Evolutionary conservation across 1,284 basidiomycete genomes (phyloP), one percentile per base, ranked within the genome.

Genomic region (Fomes fomentarius): DNA sequence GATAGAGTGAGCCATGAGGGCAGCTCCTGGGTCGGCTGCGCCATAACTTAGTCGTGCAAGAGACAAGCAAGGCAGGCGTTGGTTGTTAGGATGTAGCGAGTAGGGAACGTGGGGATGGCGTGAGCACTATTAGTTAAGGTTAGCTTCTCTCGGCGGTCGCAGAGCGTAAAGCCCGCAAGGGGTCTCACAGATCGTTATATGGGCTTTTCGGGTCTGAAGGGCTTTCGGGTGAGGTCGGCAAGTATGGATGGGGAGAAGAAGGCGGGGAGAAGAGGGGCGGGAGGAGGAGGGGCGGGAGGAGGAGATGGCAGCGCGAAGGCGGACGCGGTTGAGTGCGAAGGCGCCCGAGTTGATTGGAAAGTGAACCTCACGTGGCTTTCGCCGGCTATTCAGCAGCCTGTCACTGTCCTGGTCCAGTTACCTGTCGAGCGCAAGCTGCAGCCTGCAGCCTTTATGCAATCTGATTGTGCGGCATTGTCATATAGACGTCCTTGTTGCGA

Each of bases 1-100:
- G 79, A 74, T 21, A 81, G 74, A 2, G 84, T 81, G 59, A 88
- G 71, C 87, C 87, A 89, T 30, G 85, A 74, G 40, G 87, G 87
- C 44, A 82, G 76, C 56, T 76, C 69, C 66, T 89, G 87, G 8
- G 82, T 78, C 22, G 78, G 82, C 63, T 78, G 78, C 57, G 79
- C 69, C 83, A 85, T 85, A 41, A 44, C 40, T 49, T 44, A 47
- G 42, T 45, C 26, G 48, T 41, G 31, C 52, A 21, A 42, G 48
- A 30, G 37, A 51, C 38, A 47, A 34, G 57, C 47, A 52, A 51
- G 52, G 57, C 22, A 40, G 50, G 19, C 12, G 62, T 34, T 54
- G 46, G 59, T 45, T 57, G 50, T 15, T 40, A 40, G 31, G 57
- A 62, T 52, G 50, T 65, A 56, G 64, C 65, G 31, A 60, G 65